Base-by-base conservation (phyloP, 1,139 yeast species). In the Kurtzmaniella quercitrusa region DNA sequence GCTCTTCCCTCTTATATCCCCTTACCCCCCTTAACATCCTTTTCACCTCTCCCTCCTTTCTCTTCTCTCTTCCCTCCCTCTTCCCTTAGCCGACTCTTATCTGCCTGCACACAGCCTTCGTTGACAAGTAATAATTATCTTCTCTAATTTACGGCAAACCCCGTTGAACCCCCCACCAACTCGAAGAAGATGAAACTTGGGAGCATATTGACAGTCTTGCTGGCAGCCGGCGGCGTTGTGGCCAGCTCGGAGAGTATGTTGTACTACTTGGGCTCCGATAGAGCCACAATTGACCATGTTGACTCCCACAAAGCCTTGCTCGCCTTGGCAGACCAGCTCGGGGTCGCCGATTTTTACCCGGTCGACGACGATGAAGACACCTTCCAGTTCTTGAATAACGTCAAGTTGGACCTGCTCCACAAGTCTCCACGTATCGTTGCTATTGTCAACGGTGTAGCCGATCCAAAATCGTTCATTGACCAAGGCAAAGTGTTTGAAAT, bases 321-420 rank as follows among this genome's bases (percentile, higher is more conserved):
- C 11, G 61, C 70, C 51, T 64, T 75, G 48, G 70, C 76, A 34
- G 80, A 75, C 48, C 67, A 64, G 48, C 59, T 72, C 46, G 73
- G 66, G 17, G 60, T 68, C 21, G 63, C 72, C 17, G 63, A 61
- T 34, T 59, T 56, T 46, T 65, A 66, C 47, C 54, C 59, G 34
- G 53, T 70, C 40, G 70, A 68, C 23, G 58, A 60, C 37, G 54
- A 63, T 38, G 56, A 58, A 8, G 55, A 48, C 56, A 63, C 16
- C 62, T 65, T 43, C 49, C n/a, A 21, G 15, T 36, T 36, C 38
- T 36, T 36, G 24, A 19, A 36, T 11, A 14, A 11, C 12, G 23
- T 34, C 12, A 18, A 34, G n/a, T 10, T 12, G n/a, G 24, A 17
- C 14, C 14, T 9, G 19, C 4, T 21, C 23, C 23, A 21, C 8